Percentiles rank a stretch among this genome's conserved stretches.
Conservation (phyloP, 805 yeast species). For the Ogataea populi-albae region DNA sequence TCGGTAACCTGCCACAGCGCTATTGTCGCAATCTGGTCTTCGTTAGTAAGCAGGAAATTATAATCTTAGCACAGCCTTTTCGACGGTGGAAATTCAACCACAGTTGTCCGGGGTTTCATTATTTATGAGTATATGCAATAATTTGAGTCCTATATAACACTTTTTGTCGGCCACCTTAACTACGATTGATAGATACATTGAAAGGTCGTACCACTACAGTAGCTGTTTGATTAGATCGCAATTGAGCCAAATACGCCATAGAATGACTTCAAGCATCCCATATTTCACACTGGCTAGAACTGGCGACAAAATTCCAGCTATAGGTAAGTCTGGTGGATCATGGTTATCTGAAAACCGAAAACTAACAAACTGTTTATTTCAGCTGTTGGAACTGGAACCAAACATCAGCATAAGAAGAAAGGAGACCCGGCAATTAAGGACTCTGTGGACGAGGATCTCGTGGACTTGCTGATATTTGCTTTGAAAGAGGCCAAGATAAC, state of each 20-base stretch:
- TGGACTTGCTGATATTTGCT: conserved; percentile 45
- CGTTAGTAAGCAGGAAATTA: too few species aligned
- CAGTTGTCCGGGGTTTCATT: too few species aligned
- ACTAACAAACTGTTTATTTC: not conserved
- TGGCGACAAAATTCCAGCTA: conserved; percentile 36
- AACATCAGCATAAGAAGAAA: conserved; percentile 43
- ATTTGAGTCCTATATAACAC: too few species aligned
- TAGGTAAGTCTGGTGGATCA: too few species aligned
- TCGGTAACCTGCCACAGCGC: too few species aligned
- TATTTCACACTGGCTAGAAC: conserved; percentile 27
- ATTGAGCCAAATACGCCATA: too few species aligned
- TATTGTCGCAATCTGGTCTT: too few species aligned
- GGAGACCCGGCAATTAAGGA: conserved; percentile 21
- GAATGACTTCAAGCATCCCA: conserved; percentile 16
- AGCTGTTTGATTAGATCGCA: not conserved
- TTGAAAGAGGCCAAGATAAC: conserved; percentile 46
- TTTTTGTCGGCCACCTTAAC: too few species aligned
- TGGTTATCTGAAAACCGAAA: not conserved
- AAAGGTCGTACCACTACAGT: conserved; percentile 2
- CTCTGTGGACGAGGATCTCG: conserved; percentile 38
- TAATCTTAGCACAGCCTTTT: too few species aligned
- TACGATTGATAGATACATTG: too few species aligned
- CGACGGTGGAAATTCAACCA: too few species aligned
- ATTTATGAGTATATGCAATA: too few species aligned
- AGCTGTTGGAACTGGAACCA: conserved; percentile 57